A percentile compares a stretch with the other conserved stretches of the same genome.
Conservation (phyloP, 164 flowering plant genomes). For the Tinospora cordifolia region DNA sequence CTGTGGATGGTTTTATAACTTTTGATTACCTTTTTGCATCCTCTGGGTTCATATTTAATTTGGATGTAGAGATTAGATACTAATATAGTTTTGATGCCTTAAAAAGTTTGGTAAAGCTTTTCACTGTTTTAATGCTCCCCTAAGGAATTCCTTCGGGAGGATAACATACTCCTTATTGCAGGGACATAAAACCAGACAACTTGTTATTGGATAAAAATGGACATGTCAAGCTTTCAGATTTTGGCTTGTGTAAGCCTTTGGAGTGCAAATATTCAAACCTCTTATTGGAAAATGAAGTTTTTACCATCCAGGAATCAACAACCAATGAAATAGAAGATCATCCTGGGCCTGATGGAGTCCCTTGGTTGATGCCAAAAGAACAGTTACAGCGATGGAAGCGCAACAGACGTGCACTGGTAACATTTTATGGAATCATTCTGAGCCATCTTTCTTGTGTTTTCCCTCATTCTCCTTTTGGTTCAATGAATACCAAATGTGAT, state of each 20-base stretch:
- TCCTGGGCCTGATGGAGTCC: conserved; percentile 31
- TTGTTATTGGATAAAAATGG: conserved; percentile 83
- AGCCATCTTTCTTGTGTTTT: neutral
- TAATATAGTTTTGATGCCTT: too few relatives aligned
- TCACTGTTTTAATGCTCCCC: neutral
- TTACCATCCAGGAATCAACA: conserved; percentile 37
- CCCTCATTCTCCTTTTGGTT: neutral
- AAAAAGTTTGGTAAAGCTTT: neutral
- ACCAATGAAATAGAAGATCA: conserved; percentile 36
- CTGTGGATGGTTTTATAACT: too few relatives aligned
- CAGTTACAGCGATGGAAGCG: conserved; percentile 78
- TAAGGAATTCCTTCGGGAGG: neutral
- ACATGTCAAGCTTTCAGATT: conserved; percentile 93
- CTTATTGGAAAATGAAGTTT: conserved; percentile 52
- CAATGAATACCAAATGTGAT: neutral
- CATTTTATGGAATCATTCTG: neutral
- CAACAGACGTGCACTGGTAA: conserved; percentile 79
- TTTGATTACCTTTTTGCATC: too few relatives aligned
- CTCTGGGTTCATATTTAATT: too few relatives aligned
- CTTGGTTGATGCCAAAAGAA: conserved; percentile 80
- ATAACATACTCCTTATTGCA: conserved; percentile 25
- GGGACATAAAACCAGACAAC: conserved; percentile 97
- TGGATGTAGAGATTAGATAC: too few relatives aligned
- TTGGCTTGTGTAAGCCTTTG: conserved; percentile 91
- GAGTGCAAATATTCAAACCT: conserved; percentile 61